Conservation (phyloP, 2,329 filamentous ascomycete species). For the Plenodomus tracheiphilus region DNA sequence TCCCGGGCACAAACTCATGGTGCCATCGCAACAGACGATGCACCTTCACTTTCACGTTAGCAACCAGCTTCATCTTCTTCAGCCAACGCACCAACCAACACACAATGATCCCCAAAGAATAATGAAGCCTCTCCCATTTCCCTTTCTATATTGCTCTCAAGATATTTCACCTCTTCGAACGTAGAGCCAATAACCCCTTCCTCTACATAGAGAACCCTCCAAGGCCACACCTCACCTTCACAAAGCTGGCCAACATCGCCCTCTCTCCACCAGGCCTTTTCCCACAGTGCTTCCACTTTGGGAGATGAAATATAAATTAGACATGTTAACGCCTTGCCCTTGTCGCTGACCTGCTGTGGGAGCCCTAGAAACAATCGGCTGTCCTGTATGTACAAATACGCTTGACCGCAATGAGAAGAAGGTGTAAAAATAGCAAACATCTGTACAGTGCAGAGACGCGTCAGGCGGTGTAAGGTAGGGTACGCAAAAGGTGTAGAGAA, state of each 20-base stretch:
- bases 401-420: constrained; percentile 17
- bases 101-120: background rate
- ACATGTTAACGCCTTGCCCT: constrained; percentile 23
- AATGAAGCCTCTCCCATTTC: constrained; percentile 9
- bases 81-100: background rate
- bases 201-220: constrained; percentile 1
- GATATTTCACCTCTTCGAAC: constrained; percentile 6
- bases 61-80: background rate
- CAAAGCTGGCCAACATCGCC: background rate
- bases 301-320: constrained; percentile 23
- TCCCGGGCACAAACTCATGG: background rate
- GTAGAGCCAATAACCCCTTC: background rate
- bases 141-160: constrained; percentile 21
- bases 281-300: background rate
- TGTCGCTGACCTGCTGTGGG: constrained; percentile 17
- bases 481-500: constrained; percentile 7
- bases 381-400: constrained; percentile 17
- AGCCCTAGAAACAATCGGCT: constrained; percentile 18
- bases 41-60: background rate
- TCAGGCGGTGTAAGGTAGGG: background rate
- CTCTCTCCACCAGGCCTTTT: background rate
- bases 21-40: background rate
- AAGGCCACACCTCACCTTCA: background rate
- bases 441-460: constrained; percentile 4
- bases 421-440: constrained; percentile 10